A percentile compares a stretch with the other conserved stretches of the same genome.
Evolutionary conservation across 73 alveolate genomes (phyloP).

Genomic region (Paramecium tetraurelia): DNA sequence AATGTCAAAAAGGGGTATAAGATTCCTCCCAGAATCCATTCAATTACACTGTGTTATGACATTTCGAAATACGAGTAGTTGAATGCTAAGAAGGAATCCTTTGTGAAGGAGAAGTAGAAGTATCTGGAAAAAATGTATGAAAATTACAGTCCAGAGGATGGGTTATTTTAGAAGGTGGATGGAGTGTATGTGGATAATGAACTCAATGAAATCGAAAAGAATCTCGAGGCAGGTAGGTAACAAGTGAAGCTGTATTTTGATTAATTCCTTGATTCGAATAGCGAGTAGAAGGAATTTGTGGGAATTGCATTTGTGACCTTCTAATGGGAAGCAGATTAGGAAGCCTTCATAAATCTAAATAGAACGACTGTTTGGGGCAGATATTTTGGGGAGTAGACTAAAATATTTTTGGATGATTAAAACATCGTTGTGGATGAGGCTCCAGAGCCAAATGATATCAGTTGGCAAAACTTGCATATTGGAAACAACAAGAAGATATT

Average conservation of each 20-base stretch:
- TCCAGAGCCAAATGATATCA: neutral
- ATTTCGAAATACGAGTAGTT: neutral
- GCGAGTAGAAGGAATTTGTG: neutral
- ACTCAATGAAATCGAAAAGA: neutral
- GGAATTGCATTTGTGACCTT: neutral
- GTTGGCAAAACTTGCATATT: neutral
- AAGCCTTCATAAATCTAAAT: neutral
- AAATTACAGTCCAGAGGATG: neutral
- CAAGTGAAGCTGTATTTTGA: neutral
- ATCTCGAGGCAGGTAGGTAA: neutral
- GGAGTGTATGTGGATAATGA: neutral
- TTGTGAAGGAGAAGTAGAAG: neutral
- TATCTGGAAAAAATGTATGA: neutral
- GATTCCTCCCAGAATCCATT: neutral
- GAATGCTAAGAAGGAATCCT: neutral
- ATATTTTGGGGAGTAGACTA: neutral
- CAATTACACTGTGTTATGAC: neutral
- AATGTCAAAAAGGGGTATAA: neutral
- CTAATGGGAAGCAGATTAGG: constrained; percentile 3
- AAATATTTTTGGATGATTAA: neutral
- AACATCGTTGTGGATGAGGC: neutral
- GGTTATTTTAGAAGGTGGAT: neutral
- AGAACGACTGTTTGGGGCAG: constrained; percentile 4
- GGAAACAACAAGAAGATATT: neutral
- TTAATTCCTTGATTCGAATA: neutral